Conservation (phyloP, 345 rosid species). For the Linum trigynum region DNA sequence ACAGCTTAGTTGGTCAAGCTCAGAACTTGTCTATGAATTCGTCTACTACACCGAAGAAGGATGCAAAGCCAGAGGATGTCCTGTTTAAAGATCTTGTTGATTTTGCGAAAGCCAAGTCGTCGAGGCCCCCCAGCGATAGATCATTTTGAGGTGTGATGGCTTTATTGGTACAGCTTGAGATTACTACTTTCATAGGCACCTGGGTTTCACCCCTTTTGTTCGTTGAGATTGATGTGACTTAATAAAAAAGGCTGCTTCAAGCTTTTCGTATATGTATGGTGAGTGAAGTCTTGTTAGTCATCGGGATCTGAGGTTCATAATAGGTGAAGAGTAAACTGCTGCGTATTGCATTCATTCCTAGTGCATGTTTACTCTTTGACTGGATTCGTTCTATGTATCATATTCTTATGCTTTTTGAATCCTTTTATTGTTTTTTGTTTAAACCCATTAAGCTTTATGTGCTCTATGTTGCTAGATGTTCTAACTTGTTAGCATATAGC, state of each 20-base stretch:
- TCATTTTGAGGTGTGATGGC: slow-evolving; percentile 36
- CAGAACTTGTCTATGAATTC: slow-evolving; percentile 59
- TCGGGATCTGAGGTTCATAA: too few relatives aligned
- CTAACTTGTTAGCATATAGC: too few relatives aligned
- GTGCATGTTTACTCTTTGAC: neutral
- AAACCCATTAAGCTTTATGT: too few relatives aligned
- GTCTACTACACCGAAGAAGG: slow-evolving; percentile 33
- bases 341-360: neutral
- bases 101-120: slow-evolving; percentile 65
- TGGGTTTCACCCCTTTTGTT: too few relatives aligned
- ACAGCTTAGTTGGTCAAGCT: slow-evolving; percentile 52
- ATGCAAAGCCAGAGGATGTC: slow-evolving; percentile 67
- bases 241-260: too few relatives aligned
- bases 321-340: too few relatives aligned
- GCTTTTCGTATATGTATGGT: neutral
- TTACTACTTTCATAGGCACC: neutral
- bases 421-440: too few relatives aligned
- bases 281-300: neutral
- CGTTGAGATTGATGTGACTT: too few relatives aligned
- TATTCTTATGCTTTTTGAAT: too few relatives aligned
- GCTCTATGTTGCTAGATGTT: too few relatives aligned
- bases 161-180: neutral
- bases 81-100: slow-evolving; percentile 88
- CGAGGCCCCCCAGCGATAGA: slow-evolving; percentile 45
- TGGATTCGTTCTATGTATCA: too few relatives aligned